These are phyloP conservation scores for Isoetes taiwanensis DNA, from an alignment of 75 land plant species.

Conservation along the genomic window DNA sequence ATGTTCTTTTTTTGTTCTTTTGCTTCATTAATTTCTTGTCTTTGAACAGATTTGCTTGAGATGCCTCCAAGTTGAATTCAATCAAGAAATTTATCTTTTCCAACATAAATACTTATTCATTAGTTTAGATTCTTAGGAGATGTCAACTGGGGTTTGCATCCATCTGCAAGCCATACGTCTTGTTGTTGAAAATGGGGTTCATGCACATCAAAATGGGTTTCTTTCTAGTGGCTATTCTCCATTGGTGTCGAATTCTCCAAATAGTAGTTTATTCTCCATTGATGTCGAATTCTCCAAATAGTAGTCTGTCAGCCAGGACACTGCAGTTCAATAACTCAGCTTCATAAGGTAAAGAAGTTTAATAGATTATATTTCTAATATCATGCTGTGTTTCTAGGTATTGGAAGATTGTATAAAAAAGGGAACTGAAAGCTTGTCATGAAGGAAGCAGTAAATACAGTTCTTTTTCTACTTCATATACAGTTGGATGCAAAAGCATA, in stretches of 20 bases:
- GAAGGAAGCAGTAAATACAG: constrained; percentile 87
- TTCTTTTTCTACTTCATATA: constrained; percentile 75
- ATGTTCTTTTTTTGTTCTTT: background rate
- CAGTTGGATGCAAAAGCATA: constrained; percentile 42
- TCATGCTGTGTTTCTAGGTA: no score
- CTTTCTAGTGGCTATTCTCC: no score
- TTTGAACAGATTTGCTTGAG: background rate
- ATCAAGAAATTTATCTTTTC: background rate
- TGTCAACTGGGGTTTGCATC: constrained; percentile 96
- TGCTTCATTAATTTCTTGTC: no score
- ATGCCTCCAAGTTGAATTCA: background rate
- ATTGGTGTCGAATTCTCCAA: no score
- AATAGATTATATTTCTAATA: no score
- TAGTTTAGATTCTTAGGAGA: constrained; percentile 65
- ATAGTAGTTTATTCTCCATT: no score
- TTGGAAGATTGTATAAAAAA: constrained; percentile 37
- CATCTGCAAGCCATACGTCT: constrained; percentile 69
- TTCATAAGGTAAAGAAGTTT: no score
- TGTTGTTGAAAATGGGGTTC: constrained; percentile 71
- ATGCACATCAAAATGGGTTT: constrained; percentile 69
- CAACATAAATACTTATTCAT: background rate
- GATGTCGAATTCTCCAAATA: no score
- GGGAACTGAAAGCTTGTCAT: constrained; percentile 31
- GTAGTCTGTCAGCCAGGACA: no score
- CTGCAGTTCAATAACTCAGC: no score